These are phyloP conservation scores for Saccharomyces pastorianus DNA, from an alignment of 1,139 yeast species.

Conservation along the genomic window DNA sequence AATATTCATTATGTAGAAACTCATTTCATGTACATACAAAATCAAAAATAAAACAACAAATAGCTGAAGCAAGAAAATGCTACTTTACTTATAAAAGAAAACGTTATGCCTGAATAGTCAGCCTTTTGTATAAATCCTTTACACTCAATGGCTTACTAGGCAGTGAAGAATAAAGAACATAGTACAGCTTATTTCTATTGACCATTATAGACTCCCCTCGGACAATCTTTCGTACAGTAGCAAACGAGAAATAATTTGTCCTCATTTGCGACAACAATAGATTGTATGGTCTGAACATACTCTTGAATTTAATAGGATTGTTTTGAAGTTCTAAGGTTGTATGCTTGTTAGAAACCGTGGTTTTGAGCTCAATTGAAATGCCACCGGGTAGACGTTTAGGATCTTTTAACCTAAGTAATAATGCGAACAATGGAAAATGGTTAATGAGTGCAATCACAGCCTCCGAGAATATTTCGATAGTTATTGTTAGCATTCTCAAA, in stretches of 20 bases:
- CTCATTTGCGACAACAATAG: constrained; percentile 36
- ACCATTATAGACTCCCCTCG: constrained; percentile 42
- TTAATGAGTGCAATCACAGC: constrained; percentile 58
- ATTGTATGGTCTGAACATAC: constrained; percentile 44
- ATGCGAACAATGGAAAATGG: constrained; percentile 79
- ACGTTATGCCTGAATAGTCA: constrained; percentile 3
- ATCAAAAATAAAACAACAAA: neutral
- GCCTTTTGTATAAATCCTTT: constrained; percentile 18
- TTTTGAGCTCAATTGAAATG: constrained; percentile 37
- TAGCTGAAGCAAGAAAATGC: neutral
- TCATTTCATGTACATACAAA: constrained; percentile 6
- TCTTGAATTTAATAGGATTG: constrained; percentile 38
- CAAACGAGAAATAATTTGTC: constrained; percentile 37
- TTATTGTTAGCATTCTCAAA: constrained; percentile 46
- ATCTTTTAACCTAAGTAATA: constrained; percentile 71
- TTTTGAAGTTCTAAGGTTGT: constrained; percentile 32
- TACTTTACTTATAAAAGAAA: neutral
- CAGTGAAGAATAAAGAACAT: constrained; percentile 42
- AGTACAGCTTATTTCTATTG: constrained; percentile 40
- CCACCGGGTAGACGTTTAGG: constrained; percentile 90
- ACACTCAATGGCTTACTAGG: constrained; percentile 36
- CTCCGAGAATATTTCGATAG: constrained; percentile 49
- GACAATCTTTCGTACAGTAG: constrained; percentile 35
- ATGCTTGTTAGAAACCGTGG: constrained; percentile 7
- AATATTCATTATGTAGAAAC: neutral